Percentiles rank a stretch among this genome's conserved stretches.
Conservation (phyloP, 768 basidiomycete genomes). For the Termitomyces sp. region DNA sequence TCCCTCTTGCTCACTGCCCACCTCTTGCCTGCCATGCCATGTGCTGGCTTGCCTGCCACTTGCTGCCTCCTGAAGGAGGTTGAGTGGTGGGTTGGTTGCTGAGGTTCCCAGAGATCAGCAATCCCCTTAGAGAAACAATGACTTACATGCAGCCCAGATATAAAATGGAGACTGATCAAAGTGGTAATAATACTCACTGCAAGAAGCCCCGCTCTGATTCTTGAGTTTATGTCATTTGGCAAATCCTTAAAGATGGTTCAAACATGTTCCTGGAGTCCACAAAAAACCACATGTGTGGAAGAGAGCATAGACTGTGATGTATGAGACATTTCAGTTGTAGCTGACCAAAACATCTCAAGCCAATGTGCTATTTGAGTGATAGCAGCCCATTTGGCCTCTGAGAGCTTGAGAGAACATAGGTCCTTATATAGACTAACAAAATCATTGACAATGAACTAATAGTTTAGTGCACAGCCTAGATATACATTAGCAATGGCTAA, state of each 20-base stretch:
- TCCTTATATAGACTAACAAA: constrained; percentile 16
- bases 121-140: neutral
- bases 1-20: no score
- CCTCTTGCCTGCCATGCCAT: no score
- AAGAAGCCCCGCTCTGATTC: constrained; percentile 19
- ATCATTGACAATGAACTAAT: constrained; percentile 9
- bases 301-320: constrained; percentile 30
- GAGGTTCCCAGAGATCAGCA: no score
- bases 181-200: constrained; percentile 24
- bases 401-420: constrained; percentile 13
- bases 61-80: no score
- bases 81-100: no score
- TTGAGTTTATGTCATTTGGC: constrained; percentile 10
- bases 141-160: constrained; percentile 25
- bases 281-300: constrained; percentile 27
- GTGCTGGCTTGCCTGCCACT: no score
- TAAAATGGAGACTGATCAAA: constrained; percentile 28
- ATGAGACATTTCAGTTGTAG: constrained; percentile 29
- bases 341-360: constrained; percentile 19
- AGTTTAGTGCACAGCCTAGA: constrained; percentile 15
- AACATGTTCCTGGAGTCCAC: constrained; percentile 27
- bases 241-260: constrained; percentile 15
- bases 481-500: neutral
- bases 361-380: no score
- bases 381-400: constrained; percentile 16